A percentile compares a stretch with the other conserved stretches of the same genome.
These are phyloP conservation scores for Cladosporium sp. DNA, from an alignment of 2,329 filamentous ascomycete genomes.

Conservation along the genomic window DNA sequence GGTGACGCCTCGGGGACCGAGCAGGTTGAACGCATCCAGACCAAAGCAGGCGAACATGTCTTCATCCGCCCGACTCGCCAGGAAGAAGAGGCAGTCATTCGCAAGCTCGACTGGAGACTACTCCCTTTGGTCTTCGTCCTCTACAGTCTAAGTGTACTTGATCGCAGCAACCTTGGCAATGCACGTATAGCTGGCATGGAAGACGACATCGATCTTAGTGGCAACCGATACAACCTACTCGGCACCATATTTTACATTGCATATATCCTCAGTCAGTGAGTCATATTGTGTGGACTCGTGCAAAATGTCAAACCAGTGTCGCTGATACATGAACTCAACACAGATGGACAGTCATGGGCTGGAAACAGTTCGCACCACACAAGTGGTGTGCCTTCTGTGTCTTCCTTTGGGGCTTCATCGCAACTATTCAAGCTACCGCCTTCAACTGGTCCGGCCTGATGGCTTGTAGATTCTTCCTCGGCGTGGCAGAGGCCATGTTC, in stretches of 20 bases:
- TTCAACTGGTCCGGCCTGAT: constrained; percentile 46
- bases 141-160: constrained; percentile 29
- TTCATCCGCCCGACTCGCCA: constrained; percentile 22
- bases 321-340: constrained; percentile 34
- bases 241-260: constrained; percentile 52
- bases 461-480: constrained; percentile 48
- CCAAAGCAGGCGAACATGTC: constrained; percentile 8
- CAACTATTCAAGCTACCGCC: constrained; percentile 44
- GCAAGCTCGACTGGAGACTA: constrained; percentile 30
- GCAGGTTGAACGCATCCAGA: constrained; percentile 8
- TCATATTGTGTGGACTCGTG: constrained; percentile 37
- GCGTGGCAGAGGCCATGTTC: constrained; percentile 32
- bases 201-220: constrained; percentile 45
- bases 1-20: background rate
- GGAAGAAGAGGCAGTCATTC: constrained; percentile 28
- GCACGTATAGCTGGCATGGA: constrained; percentile 52
- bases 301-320: background rate
- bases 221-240: constrained; percentile 48
- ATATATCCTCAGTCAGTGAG: constrained; percentile 35
- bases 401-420: constrained; percentile 44
- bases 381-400: constrained; percentile 41
- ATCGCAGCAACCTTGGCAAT: constrained; percentile 40
- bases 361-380: constrained; percentile 33
- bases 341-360: constrained; percentile 55
- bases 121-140: constrained; percentile 31